phyloP scores from a whole-genome alignment of 805 yeast genomes.

The Metahyphopichia silvanorum region DNA sequence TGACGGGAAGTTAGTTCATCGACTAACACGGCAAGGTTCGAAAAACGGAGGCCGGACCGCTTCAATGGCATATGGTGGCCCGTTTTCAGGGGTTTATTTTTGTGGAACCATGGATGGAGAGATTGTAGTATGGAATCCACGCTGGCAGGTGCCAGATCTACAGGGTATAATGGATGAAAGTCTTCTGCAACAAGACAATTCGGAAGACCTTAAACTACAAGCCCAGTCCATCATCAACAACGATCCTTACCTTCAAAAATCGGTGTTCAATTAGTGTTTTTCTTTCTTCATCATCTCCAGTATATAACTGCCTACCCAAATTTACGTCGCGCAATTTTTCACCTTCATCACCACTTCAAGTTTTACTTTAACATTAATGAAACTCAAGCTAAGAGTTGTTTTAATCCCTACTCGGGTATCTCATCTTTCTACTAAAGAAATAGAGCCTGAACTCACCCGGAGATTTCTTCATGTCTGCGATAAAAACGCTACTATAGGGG shows the following conservation, averaged over 20 bases:
- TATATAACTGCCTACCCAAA: too few species aligned
- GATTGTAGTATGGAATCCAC: constrained; percentile 52
- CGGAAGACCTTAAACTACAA: too few species aligned
- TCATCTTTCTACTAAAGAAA: constrained; percentile 13
- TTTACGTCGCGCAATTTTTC: too few species aligned
- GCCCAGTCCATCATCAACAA: too few species aligned
- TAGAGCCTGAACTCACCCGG: constrained; percentile 26
- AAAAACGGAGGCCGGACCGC: constrained; percentile 45
- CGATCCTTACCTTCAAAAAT: background rate
- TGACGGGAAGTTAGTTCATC: constrained; percentile 61
- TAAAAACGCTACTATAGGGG: constrained; percentile 42
- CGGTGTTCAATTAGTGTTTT: too few species aligned
- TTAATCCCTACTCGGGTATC: constrained; percentile 25
- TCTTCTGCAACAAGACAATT: too few species aligned
- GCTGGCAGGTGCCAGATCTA: constrained; percentile 11
- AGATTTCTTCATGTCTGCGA: constrained; percentile 67
- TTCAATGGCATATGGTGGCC: constrained; percentile 49
- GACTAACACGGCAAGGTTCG: constrained; percentile 47
- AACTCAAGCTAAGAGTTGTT: constrained; percentile 33
- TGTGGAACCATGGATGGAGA: constrained; percentile 71
- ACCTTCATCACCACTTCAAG: too few species aligned
- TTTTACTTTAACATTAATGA: constrained; percentile 6
- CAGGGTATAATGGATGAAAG: constrained; percentile 1
- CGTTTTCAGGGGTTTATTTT: constrained; percentile 43
- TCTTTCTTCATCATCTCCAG: too few species aligned